Evolutionary conservation across 2,329 filamentous ascomycete genomes (phyloP).

Genomic region (Epichloe amarillans): DNA sequence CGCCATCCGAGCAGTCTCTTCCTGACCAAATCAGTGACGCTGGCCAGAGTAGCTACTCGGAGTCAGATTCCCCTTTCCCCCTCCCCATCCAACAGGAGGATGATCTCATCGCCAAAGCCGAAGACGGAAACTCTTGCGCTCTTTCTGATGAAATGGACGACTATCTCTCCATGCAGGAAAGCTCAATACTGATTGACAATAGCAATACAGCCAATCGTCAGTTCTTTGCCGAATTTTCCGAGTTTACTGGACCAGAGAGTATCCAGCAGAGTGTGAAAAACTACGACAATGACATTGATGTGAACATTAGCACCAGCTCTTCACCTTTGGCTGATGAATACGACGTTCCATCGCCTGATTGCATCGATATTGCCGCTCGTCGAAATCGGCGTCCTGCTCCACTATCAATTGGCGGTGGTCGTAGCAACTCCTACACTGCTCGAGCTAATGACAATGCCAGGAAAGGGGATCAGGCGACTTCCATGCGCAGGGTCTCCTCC

Average conservation of each 20-base stretch:
- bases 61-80: conserved; percentile 9
- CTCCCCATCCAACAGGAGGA: conserved; percentile 1
- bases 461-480: conserved; percentile 30
- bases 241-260: not conserved
- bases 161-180: conserved; percentile 8
- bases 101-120: conserved; percentile 1
- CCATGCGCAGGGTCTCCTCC: conserved; percentile 42
- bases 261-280: not conserved
- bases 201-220: conserved; percentile 2
- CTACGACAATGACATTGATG: not conserved
- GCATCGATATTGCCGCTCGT: conserved; percentile 40
- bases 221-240: conserved; percentile 3
- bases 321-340: conserved; percentile 8
- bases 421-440: conserved; percentile 28
- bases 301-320: not conserved
- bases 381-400: conserved; percentile 32
- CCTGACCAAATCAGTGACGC: conserved; percentile 13
- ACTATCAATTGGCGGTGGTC: conserved; percentile 31
- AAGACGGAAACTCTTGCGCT: conserved; percentile 5
- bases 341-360: conserved; percentile 34
- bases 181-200: conserved; percentile 5
- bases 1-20: conserved; percentile 9
- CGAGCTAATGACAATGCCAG: conserved; percentile 36
- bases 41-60: conserved; percentile 14
- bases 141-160: conserved; percentile 8